Base-by-base conservation (phyloP, 148 eudicot genomes). In the Linanthus parryae region DNA sequence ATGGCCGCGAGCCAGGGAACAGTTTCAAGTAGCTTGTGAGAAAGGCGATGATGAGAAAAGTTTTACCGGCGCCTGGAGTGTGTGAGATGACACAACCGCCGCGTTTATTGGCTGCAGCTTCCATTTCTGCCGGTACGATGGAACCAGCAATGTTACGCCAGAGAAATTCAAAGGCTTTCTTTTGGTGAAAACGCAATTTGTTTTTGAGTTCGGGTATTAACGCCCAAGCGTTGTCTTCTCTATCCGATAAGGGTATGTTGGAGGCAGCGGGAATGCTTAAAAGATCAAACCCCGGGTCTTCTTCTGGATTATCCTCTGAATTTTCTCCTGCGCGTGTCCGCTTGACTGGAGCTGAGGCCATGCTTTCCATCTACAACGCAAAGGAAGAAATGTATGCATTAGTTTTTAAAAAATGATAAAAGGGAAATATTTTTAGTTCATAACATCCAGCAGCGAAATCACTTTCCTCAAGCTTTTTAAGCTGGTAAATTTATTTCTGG, bases 11-110 rank as follows among this genome's bases (percentile, higher is more conserved):
- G 15, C 94, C 94, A 0, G 99, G 99, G 76, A 83, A 87, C 38
- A 87, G 41, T 56, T 92, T 87, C 58, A 92, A 72, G 83, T 84
- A 92, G 67, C 99, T 92, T 3, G 81, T 87, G 5, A 92, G 88
- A 46, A 92, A 92, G 7, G 99, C 77, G 18, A 92, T 92, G 43
- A 92, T 87, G 22, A 92, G 85, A 43, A 92, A 64, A 11, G 99
- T 92, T 66, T 92, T 92, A 0, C 99, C 99, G 0, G 99, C 99
- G 45, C 99, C 99, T 1, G 99, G 99, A 49, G 99, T 36, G 66
- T 92, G 99, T 41, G 99, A 92, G 30, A 92, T 84, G 19, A 79
- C 99, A 72, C 99, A 92, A 11, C 99, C 99, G 31, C 99, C 96
- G 16, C 86, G 64, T 25, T 76, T 73, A 54, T 80, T 74, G 56